A percentile compares a stretch with the other conserved stretches of the same genome.
These are phyloP conservation scores for Kluyveromyces sp. DNA, from an alignment of 1,139 yeast species.

Conservation along the genomic window DNA sequence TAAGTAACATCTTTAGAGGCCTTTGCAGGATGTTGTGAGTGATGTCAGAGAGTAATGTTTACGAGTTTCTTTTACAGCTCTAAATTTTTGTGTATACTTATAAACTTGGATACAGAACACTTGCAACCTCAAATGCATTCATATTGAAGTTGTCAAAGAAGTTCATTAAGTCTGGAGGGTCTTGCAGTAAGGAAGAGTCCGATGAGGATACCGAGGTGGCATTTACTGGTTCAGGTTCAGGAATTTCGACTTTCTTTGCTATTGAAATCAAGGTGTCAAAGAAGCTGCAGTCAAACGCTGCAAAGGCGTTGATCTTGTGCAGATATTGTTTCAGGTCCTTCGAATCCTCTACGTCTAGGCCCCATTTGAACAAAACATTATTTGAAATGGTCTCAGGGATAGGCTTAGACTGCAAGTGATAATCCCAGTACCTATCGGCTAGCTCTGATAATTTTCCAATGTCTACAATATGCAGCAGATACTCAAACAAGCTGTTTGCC, in stretches of 20 bases:
- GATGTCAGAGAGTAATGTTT: not conserved
- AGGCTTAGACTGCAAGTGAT: not conserved
- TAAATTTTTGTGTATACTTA: no score
- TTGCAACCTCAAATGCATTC: not conserved
- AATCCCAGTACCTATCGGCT: conserved; percentile 7
- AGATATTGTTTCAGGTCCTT: conserved; percentile 6
- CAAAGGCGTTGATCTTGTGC: conserved; percentile 2
- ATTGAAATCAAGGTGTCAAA: not conserved
- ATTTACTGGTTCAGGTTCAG: not conserved
- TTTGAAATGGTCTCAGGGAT: conserved; percentile 5
- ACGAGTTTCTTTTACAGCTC: not conserved
- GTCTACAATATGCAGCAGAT: conserved; percentile 6
- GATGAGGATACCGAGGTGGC: not conserved
- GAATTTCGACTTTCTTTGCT: not conserved
- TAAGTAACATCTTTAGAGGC: no score
- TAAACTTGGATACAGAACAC: conserved; percentile 2
- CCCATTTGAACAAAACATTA: conserved; percentile 7
- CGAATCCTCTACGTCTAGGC: conserved; percentile 6
- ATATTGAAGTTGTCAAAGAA: conserved; percentile 1
- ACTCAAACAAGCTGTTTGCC: conserved; percentile 3
- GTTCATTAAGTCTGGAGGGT: not conserved
- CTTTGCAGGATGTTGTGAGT: not conserved
- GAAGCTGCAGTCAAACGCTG: conserved; percentile 1
- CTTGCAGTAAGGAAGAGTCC: not conserved
- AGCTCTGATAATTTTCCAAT: conserved; percentile 2